A percentile compares a stretch with the other conserved stretches of the same genome.
phyloP scores from a whole-genome alignment of 345 rosid genomes.

The Eutrema yunnanense region DNA sequence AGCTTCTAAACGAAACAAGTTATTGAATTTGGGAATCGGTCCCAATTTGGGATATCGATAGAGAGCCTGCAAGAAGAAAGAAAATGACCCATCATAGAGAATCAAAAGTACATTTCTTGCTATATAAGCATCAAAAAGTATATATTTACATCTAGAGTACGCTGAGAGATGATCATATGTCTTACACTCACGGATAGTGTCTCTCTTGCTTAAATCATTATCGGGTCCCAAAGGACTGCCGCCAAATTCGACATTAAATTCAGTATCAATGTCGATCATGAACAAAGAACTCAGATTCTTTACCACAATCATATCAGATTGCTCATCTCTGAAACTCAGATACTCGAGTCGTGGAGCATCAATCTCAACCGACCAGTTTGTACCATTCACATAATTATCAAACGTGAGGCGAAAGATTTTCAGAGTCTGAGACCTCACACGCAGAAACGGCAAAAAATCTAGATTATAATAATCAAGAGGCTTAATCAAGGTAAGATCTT shows the following conservation, averaged over 20 bases:
- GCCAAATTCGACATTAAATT: not conserved
- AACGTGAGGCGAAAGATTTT: not conserved
- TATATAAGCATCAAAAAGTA: not conserved
- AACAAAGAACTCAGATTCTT: not conserved
- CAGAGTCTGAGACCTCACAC: not conserved
- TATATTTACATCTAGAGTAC: not conserved
- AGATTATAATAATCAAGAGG: not conserved
- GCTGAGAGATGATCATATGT: not conserved
- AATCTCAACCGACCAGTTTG: slow-evolving; percentile 1
- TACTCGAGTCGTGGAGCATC: slow-evolving; percentile 6
- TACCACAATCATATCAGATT: not conserved
- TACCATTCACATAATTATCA: no score
- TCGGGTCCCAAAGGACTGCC: not conserved
- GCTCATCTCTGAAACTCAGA: not conserved
- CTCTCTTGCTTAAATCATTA: not conserved
- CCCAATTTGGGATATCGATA: not conserved
- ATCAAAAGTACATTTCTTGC: not conserved
- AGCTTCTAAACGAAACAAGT: not conserved
- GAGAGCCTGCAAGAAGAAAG: not conserved
- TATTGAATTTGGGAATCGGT: not conserved
- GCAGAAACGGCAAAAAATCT: not conserved
- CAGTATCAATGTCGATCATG: not conserved
- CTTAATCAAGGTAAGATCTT: not conserved
- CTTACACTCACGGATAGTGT: not conserved
- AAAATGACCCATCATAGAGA: not conserved